Evolutionary conservation across 768 basidiomycete genomes (phyloP).

Genomic region (Plicaturopsis crispa): DNA sequence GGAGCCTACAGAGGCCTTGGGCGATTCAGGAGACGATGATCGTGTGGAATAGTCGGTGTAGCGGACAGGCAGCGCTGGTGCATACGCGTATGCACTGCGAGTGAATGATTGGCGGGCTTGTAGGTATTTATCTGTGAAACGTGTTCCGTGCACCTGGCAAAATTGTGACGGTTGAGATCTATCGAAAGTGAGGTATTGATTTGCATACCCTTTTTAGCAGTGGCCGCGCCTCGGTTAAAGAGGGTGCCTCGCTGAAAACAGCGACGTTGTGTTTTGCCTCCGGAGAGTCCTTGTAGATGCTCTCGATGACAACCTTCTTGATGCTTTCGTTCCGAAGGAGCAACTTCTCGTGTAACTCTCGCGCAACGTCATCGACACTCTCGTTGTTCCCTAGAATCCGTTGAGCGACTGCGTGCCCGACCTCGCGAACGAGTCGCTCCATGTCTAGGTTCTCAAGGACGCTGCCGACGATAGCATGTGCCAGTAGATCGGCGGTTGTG

Average conservation of each 20-base stretch:
- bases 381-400: constrained; percentile 90
- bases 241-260: constrained; percentile 69
- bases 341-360: constrained; percentile 87
- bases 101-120: constrained; percentile 56
- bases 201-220: constrained; percentile 65
- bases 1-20: constrained; percentile 24
- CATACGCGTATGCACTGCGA: constrained; percentile 42
- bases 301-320: constrained; percentile 93
- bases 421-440: constrained; percentile 93
- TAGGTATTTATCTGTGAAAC: constrained; percentile 96
- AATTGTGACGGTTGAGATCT: constrained; percentile 6
- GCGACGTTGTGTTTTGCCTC: constrained; percentile 87
- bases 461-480: constrained; percentile 94
- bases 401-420: constrained; percentile 88
- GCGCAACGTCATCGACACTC: constrained; percentile 94
- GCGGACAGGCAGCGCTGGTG: constrained; percentile 38
- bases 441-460: constrained; percentile 97
- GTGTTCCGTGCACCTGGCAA: constrained; percentile 80
- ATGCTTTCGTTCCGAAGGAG: constrained; percentile 92
- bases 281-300: constrained; percentile 88
- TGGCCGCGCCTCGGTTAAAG: constrained; percentile 67
- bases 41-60: constrained; percentile 32
- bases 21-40: constrained; percentile 22
- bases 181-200: constrained; percentile 1
- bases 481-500: constrained; percentile 88